A percentile compares a stretch with the other conserved stretches of the same genome.
phyloP scores from a whole-genome alignment of 139 green algal genomes.

The Astrephomene gubernaculifera region DNA sequence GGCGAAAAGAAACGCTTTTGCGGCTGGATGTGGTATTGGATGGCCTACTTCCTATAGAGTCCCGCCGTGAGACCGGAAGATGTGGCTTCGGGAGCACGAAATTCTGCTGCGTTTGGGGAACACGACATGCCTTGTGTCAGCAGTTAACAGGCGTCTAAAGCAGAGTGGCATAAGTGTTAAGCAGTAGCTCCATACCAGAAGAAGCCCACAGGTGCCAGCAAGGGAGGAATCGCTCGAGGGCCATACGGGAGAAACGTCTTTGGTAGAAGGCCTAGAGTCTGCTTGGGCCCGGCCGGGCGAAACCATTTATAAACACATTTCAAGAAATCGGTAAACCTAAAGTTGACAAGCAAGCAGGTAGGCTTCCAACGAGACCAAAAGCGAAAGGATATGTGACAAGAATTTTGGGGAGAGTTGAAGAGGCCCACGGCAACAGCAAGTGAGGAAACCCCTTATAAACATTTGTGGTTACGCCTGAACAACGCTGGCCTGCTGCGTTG shows the following conservation, averaged over 20 bases:
- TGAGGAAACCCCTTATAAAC: no score
- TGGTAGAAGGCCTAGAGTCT: neutral
- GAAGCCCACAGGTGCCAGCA: neutral
- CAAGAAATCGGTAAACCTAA: neutral
- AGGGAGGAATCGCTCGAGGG: neutral
- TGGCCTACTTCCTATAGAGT: neutral
- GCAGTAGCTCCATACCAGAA: constrained; percentile 7
- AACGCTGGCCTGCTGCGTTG: no score
- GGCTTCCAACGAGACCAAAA: no score
- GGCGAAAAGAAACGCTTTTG: constrained; percentile 11
- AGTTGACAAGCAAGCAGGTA: neutral
- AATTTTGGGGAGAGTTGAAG: no score
- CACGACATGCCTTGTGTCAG: no score
- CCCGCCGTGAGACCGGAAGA: neutral
- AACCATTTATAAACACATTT: neutral
- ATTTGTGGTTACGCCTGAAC: no score
- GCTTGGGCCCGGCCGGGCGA: neutral
- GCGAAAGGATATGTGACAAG: no score
- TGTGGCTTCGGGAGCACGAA: neutral
- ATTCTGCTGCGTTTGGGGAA: no score
- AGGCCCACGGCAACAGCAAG: no score
- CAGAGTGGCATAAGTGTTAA: no score
- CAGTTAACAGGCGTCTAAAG: no score
- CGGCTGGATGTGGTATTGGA: neutral
- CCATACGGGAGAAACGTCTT: neutral